A percentile compares a stretch with the other conserved stretches of the same genome.
Conservation (phyloP, 2,329 filamentous ascomycete species). For the Colletotrichum sidae region DNA sequence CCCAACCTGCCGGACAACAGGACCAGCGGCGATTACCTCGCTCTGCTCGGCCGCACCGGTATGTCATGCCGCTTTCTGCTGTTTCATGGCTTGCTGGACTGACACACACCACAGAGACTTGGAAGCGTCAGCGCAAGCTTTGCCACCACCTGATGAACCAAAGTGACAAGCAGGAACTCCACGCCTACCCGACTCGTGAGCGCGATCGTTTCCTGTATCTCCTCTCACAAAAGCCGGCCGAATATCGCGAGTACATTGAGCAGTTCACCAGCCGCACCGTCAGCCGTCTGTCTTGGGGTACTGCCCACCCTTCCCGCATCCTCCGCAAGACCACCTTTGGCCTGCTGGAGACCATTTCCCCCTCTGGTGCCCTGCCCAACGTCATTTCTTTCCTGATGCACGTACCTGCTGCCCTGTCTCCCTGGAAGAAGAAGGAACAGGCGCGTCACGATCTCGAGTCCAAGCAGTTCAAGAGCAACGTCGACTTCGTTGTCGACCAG, state of each 20-base stretch:
- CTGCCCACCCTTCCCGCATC: slow-evolving; percentile 51
- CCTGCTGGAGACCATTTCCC: slow-evolving; percentile 58
- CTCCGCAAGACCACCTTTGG: slow-evolving; percentile 59
- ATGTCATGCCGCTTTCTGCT: slow-evolving; percentile 6
- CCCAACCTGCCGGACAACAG: slow-evolving; percentile 60
- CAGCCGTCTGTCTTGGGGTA: slow-evolving; percentile 59
- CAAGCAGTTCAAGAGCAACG: slow-evolving; percentile 50
- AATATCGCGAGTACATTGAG: slow-evolving; percentile 59
- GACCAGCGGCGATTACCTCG: slow-evolving; percentile 59
- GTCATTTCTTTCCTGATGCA: slow-evolving; percentile 52
- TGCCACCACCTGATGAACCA: slow-evolving; percentile 56
- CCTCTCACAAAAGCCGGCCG: slow-evolving; percentile 51
- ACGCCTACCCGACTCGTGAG: slow-evolving; percentile 57
- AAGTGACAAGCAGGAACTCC: slow-evolving; percentile 50
- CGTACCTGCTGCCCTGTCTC: slow-evolving; percentile 52
- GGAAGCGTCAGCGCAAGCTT: slow-evolving; percentile 61
- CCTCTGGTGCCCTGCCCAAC: slow-evolving; percentile 57
- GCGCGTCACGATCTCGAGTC: slow-evolving; percentile 54
- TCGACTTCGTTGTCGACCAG: slow-evolving; percentile 50
- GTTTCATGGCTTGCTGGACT: neutral
- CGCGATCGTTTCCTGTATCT: slow-evolving; percentile 59
- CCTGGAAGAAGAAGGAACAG: slow-evolving; percentile 58
- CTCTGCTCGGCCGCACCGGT: slow-evolving; percentile 57
- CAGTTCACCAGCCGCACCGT: slow-evolving; percentile 60
- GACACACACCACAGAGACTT: slow-evolving; percentile 50